Percentiles rank a stretch among this genome's conserved stretches.
These are phyloP conservation scores for Xanthoconium separans DNA, from an alignment of 1,284 basidiomycete species.

Conservation along the genomic window DNA sequence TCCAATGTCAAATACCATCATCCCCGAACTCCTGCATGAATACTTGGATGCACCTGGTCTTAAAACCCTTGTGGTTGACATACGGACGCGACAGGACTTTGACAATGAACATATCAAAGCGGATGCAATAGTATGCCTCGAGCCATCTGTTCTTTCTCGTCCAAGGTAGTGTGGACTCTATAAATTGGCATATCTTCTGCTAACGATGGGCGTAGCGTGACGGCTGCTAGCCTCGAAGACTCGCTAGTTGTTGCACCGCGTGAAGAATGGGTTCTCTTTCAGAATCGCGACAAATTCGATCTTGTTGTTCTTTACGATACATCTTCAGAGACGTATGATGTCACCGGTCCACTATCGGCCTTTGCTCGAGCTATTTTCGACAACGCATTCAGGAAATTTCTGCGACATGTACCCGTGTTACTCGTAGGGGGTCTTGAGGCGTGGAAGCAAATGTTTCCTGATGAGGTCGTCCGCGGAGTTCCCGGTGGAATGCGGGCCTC, in stretches of 20 bases:
- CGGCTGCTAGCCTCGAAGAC: conserved; percentile 70
- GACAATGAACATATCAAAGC: conserved; percentile 70
- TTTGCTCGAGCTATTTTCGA: conserved; percentile 74
- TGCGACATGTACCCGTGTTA: conserved; percentile 80
- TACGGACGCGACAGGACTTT: conserved; percentile 77
- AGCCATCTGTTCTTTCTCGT: conserved; percentile 74
- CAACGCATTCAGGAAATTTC: conserved; percentile 66
- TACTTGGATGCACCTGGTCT: conserved; percentile 57
- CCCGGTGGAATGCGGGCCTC: conserved; percentile 15
- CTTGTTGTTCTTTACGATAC: conserved; percentile 89
- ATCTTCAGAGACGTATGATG: conserved; percentile 58
- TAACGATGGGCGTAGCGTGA: conserved; percentile 50
- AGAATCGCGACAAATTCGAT: conserved; percentile 84
- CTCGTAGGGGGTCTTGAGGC: conserved; percentile 85
- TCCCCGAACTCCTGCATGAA: conserved; percentile 58
- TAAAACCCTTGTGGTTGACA: conserved; percentile 80
- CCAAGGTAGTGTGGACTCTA: conserved; percentile 47
- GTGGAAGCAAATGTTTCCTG: conserved; percentile 73
- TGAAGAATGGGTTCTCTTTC: conserved; percentile 71
- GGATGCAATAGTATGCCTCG: conserved; percentile 80
- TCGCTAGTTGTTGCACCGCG: conserved; percentile 72
- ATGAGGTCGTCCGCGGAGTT: conserved; percentile 39
- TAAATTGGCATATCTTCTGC: conserved; percentile 1
- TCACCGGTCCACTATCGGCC: conserved; percentile 51
- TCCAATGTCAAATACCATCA: conserved; percentile 55